Base-by-base conservation (phyloP, 1,139 yeast species). In the Protomyces macrosporus region DNA sequence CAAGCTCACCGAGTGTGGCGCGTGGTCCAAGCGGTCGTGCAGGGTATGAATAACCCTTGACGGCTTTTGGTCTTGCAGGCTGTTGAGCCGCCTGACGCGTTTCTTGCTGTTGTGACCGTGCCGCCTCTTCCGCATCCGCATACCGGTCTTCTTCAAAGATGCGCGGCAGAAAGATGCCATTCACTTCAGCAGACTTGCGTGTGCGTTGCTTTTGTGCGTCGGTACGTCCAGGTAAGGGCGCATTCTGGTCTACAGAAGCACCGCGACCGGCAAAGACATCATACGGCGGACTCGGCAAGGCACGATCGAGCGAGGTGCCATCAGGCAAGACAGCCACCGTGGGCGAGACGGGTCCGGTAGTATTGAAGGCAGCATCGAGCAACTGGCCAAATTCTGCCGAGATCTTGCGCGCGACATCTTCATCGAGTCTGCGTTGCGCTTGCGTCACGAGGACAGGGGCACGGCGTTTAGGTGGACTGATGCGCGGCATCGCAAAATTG, bases 301-400 rank as follows among this genome's bases (percentile, higher is more conserved):
- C 52, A 42, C 50, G 42, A 10, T 53, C 63, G 51, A 53, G 58
- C 34, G 55, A 63, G 16, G 61, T 51, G 35, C 40, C 58, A 14
- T 42, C 56, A 9, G 52, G 52, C 37, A 55, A 36, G 30, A 51
- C 45, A 6, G 60, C 35, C 9, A 42, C 48, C 3, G 56, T 61
- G 1, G 53, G 55, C 23, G 64, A 51, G 1, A 48, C 37, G 6
- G 50, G 12, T n/a, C 42, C 39, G 5, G 61, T 39, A 0, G 51
- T 48, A 51, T 60, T 60, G 63, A 64, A 64, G 23, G 66, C 66
- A 4, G 51, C 30, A 10, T 64, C 66, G 35, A 60, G 48, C 37
- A 56, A 54, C 14, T 55, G 62, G 23, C 63, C 66, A 48, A 64
- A 64, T 14, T 64, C 66, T 9, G 65, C 65, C 23, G 64, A 61